Evolutionary conservation across 768 basidiomycete species (phyloP), one percentile per base, ranked within the genome.

Genomic region (Suillus cothurnatus): DNA sequence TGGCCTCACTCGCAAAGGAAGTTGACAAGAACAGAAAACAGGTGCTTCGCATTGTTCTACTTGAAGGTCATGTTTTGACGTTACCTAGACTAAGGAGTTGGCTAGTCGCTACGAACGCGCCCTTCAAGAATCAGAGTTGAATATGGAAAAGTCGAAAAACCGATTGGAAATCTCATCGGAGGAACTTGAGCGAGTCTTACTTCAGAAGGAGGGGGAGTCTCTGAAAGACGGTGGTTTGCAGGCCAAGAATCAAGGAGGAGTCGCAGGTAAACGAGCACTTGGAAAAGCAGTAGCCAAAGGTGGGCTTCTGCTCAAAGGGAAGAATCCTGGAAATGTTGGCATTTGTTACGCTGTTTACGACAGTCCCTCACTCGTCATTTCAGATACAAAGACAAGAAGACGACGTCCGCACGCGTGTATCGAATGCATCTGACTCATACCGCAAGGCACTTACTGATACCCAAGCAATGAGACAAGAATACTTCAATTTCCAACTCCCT

Each of bases 401-500:
- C 70, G 97, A 99, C 74, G 88, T 97, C 59, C 83, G 97, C 63
- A 81, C 86, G 36, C 84, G 96, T 69, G 88, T 99, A 83, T 95
- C 94, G 8, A 80, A 81, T 55, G 88, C 92, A 12, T 94, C 93
- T 31, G 97, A 98, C 74, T 86, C 88, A 38, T 99, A 95, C 73
- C 84, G 94, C 64, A 96, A 97, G 77, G 89, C 94, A 2, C 90
- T 97, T 36, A 87, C 86, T 17, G 95, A 98, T 68, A 94, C 92
- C 15, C 95, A 98, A 75, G 81, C 88, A 6, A 88, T 94, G 80
- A 85, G 96, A 67, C 96, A 98, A 76, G 97, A 99, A 73, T 99
- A 98, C 76, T 99, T 97, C 78, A 97, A 98, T 76, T 92, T 97
- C 72, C 97, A 98, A 72, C 80, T 98, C 47, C 97, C 97, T 62